A percentile compares a stretch with the other conserved stretches of the same genome.
These are phyloP conservation scores for Neurospora sp. DNA, from an alignment of 495 filamentous ascomycete species.

Conservation along the genomic window DNA sequence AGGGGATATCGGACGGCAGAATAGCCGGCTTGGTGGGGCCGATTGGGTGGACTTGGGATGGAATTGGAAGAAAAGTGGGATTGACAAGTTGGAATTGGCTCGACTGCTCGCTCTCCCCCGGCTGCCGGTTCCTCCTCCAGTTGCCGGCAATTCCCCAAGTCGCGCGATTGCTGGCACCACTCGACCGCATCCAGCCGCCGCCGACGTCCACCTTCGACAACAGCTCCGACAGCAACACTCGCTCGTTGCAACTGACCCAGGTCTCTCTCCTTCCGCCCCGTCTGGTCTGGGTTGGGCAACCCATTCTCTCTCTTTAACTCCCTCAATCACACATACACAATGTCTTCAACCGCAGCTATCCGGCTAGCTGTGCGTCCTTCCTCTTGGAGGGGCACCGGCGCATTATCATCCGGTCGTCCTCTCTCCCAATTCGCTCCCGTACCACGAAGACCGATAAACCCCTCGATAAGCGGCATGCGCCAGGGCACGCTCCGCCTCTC, in stretches of 20 bases:
- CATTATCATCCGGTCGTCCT: background rate
- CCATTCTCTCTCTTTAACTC: background rate
- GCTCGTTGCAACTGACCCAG: background rate
- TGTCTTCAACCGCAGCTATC: slow-evolving; percentile 20
- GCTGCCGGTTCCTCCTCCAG: background rate
- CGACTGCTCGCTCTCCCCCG: background rate
- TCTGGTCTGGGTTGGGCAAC: background rate
- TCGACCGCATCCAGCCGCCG: background rate
- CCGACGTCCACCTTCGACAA: background rate
- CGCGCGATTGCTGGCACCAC: background rate
- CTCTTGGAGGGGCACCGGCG: slow-evolving; percentile 3
- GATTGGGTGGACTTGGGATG: background rate
- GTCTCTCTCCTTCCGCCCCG: background rate
- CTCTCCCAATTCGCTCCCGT: background rate
- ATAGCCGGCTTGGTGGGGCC: background rate
- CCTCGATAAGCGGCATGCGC: background rate
- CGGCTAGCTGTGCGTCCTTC: slow-evolving; percentile 19
- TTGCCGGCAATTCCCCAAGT: background rate
- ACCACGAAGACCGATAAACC: background rate
- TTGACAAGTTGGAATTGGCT: background rate
- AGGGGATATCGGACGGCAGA: background rate
- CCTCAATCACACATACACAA: slow-evolving; percentile 1
- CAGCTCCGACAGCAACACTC: background rate
- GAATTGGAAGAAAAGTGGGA: background rate
- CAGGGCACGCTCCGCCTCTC: background rate